These are phyloP conservation scores for Globisporangium viniferum DNA, from an alignment of 352 stramenopile species.

Conservation along the genomic window DNA sequence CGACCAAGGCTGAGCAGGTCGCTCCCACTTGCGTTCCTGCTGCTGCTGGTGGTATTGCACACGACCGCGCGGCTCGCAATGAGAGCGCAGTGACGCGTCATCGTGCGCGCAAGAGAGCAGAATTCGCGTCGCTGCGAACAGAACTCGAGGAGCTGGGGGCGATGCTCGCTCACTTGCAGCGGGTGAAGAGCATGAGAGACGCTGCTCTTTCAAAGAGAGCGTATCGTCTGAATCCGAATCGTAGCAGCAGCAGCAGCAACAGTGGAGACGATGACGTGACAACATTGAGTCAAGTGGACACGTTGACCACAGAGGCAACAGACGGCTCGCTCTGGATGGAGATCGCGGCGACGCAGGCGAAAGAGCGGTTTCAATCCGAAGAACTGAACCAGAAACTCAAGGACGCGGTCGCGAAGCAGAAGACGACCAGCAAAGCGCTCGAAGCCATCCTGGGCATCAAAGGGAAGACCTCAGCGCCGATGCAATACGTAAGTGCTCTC, in stretches of 20 bases:
- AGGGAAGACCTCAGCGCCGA: conserved; percentile 8
- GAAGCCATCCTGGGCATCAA: conserved; percentile 34
- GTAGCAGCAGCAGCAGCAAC: not conserved
- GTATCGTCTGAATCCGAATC: not conserved
- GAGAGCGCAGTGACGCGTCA: not conserved
- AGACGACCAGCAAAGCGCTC: conserved; percentile 35
- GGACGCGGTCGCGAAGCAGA: conserved; percentile 31
- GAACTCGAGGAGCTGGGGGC: conserved; percentile 1
- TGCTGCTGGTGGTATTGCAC: not conserved
- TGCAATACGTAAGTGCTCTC: conserved; percentile 12
- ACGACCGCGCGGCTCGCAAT: not conserved
- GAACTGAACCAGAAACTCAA: conserved; percentile 43
- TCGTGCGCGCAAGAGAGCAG: conserved; percentile 3
- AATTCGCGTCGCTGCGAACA: not conserved
- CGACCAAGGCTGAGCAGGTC: not conserved
- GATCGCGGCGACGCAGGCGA: conserved; percentile 35
- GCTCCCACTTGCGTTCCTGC: not conserved
- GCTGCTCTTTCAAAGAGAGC: not conserved
- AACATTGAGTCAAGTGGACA: not conserved
- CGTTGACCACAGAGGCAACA: not conserved
- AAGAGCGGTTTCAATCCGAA: conserved; percentile 34
- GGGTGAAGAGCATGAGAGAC: not conserved
- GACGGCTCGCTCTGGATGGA: conserved; percentile 32
- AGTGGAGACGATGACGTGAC: not conserved
- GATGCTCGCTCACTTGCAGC: conserved; percentile 2